Evolutionary conservation across 108 stramenopile genomes (phyloP).

Genomic region (Fistulifera solaris): DNA sequence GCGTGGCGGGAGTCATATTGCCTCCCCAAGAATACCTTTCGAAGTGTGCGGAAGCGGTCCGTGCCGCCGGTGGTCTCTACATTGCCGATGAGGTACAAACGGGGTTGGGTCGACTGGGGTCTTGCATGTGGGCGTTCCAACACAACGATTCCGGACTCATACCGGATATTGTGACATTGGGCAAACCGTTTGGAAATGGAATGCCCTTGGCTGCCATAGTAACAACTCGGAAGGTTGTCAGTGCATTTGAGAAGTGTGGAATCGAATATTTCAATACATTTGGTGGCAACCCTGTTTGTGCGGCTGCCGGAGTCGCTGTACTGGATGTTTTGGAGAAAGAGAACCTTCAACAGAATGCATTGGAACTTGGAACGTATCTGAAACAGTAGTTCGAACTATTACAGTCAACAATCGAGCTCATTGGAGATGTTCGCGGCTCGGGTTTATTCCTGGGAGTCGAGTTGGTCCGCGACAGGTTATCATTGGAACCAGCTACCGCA

Average conservation of each 20-base stretch:
- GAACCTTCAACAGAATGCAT: slow-evolving; percentile 72
- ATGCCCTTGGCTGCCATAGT: slow-evolving; percentile 92
- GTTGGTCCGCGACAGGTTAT: slow-evolving; percentile 48
- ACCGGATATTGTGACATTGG: slow-evolving; percentile 95
- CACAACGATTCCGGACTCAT: slow-evolving; percentile 50
- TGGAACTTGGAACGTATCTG: slow-evolving; percentile 64
- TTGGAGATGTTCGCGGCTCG: slow-evolving; percentile 90
- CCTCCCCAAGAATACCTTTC: slow-evolving; percentile 73
- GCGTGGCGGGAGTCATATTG: slow-evolving; percentile 83
- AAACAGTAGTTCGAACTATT: slow-evolving; percentile 31
- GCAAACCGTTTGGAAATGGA: slow-evolving; percentile 97
- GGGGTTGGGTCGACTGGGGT: slow-evolving; percentile 88
- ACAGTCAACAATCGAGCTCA: slow-evolving; percentile 22
- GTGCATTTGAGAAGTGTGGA: slow-evolving; percentile 72
- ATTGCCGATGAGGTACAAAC: slow-evolving; percentile 98
- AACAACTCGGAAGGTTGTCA: slow-evolving; percentile 57
- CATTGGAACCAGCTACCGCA: slow-evolving; percentile 52
- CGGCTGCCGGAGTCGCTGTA: slow-evolving; percentile 83
- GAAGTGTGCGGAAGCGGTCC: slow-evolving; percentile 61
- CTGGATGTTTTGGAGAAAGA: slow-evolving; percentile 70
- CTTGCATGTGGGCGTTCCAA: slow-evolving; percentile 89
- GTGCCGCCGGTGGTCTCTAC: slow-evolving; percentile 81
- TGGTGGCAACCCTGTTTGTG: slow-evolving; percentile 87
- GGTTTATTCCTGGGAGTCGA: slow-evolving; percentile 94
- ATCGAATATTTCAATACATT: slow-evolving; percentile 98